Percentiles rank a stretch among this genome's conserved stretches.
Evolutionary conservation across 2,329 filamentous ascomycete genomes (phyloP).

Genomic region (Exophiala oligosperma): DNA sequence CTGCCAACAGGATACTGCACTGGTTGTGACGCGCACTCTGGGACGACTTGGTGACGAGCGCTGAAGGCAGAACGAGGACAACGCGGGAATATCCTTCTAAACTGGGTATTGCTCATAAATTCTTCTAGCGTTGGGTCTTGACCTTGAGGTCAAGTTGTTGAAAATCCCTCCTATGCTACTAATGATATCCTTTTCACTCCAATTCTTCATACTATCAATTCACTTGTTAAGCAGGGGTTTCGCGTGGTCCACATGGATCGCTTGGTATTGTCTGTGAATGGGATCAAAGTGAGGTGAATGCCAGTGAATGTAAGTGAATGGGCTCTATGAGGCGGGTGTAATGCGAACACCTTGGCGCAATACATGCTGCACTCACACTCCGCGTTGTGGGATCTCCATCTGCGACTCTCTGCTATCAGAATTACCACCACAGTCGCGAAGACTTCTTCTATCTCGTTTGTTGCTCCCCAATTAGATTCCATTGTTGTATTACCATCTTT

Average conservation of each 20-base stretch:
- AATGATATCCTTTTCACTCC: background rate
- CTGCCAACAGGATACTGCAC: no score
- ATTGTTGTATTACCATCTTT: no score
- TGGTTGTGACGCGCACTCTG: no score
- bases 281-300: no score
- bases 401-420: background rate
- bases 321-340: background rate
- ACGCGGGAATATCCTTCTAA: no score
- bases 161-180: background rate
- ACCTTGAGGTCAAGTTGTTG: background rate
- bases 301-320: background rate
- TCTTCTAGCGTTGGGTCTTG: no score
- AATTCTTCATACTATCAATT: background rate
- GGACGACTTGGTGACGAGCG: no score
- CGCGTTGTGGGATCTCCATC: background rate
- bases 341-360: no score
- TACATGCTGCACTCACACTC: no score
- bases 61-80: no score
- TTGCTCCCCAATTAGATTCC: background rate
- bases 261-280: background rate
- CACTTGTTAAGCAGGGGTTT: background rate
- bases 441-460: background rate
- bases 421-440: background rate
- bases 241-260: background rate
- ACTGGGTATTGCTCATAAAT: no score